Evolutionary conservation across 345 rosid species (phyloP), one percentile per base, ranked within the genome.

Genomic region (Erysimum cheiranthoides): DNA sequence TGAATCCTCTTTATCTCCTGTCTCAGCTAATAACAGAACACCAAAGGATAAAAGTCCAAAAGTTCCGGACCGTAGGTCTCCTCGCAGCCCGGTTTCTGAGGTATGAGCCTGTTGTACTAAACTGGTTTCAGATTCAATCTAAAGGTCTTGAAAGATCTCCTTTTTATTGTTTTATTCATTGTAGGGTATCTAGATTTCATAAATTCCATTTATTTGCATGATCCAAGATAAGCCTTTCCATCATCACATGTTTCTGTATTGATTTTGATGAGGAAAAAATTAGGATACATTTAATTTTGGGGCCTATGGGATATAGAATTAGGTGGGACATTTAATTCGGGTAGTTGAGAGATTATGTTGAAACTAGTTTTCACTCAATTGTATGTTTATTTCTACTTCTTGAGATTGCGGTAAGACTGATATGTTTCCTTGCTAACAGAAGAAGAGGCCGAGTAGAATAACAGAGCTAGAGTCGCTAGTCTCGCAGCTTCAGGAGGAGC

Each of bases 41-140:
- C 88, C 91, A 11, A 95, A 93, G 82, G 90, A 84, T 42, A 87
- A 73, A 84, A 96, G 92, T 77, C 92, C 96, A 21, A 96, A 90
- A 69, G 82, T 91, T 68, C 66, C 50, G 53, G 95, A 89, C 21
- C 93, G 93, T 35, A 86, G 79, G 59, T 89, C 97, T 28, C 96
- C 94, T 1, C 72, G 88, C 83, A 93, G 98, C 76, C 91, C 95
- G 7, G 83, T 74, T 31, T 78, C 86, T 21, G 97, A 96, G 98
- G 99, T 96, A 85, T 45, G 68, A 64, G 14, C 36, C 43, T 56
- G 61, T 56, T 56, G 46, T 54, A 53, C 75, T 56, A 57, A 46
- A 2, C 80, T 64, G 14, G 16, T 46, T 68, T 56, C 54, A 57
- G 54, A 47, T 65, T 77, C 60, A 63, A 38, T 70, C 45, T 47